Conservation (phyloP, 306 rosid genomes). For the Canavalia gladiata region DNA sequence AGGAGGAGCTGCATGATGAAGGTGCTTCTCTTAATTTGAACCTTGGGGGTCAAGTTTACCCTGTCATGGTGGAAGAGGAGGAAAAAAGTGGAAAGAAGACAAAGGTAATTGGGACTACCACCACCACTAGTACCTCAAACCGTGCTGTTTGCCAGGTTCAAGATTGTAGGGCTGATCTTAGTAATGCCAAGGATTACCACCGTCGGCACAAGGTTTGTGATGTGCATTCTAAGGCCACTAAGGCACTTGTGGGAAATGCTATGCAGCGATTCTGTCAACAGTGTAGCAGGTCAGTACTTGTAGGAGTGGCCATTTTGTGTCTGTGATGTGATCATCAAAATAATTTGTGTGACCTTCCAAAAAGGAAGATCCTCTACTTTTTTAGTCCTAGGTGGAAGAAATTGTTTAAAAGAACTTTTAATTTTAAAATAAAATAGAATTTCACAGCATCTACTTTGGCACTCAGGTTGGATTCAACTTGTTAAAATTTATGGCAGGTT, state of each 20-base stretch:
- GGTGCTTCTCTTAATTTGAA: slow-evolving; percentile 67
- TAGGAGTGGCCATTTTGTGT: slow-evolving; percentile 1
- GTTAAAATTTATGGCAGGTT: slow-evolving; percentile 70
- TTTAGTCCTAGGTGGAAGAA: background rate
- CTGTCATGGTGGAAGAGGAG: slow-evolving; percentile 65
- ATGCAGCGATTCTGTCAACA: slow-evolving; percentile 97
- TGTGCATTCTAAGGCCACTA: slow-evolving; percentile 81
- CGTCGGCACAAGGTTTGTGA: slow-evolving; percentile 88
- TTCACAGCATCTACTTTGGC: slow-evolving; percentile 19
- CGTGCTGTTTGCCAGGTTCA: slow-evolving; percentile 85
- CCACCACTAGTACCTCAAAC: slow-evolving; percentile 49
- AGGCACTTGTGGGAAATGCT: slow-evolving; percentile 76
- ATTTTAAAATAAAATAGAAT: background rate
- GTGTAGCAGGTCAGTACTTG: slow-evolving; percentile 84
- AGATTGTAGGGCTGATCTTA: slow-evolving; percentile 86
- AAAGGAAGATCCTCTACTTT: slow-evolving; percentile 18
- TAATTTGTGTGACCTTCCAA: background rate
- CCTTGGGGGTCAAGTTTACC: slow-evolving; percentile 70
- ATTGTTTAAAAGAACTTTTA: background rate
- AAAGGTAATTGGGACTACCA: slow-evolving; percentile 57
- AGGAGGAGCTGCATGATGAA: slow-evolving; percentile 59
- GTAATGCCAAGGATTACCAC: slow-evolving; percentile 80
- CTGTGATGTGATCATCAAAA: slow-evolving; percentile 21
- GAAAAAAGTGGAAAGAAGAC: slow-evolving; percentile 79
- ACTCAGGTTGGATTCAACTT: slow-evolving; percentile 41